Conservation (phyloP, 2,329 filamentous ascomycete species). For the Berkeleyomyces basicola region DNA sequence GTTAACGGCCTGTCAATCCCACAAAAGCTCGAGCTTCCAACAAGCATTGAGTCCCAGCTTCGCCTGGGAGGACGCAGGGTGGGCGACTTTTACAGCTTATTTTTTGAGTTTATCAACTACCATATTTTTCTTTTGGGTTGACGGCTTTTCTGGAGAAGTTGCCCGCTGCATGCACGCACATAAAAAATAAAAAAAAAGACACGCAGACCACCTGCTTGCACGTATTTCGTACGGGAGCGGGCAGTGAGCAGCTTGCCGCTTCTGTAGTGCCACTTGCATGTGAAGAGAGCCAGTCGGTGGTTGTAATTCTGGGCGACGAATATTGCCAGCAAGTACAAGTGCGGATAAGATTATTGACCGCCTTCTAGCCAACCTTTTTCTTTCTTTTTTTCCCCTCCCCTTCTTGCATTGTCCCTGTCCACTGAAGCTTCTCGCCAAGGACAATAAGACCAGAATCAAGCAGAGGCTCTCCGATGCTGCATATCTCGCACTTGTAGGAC, state of each 20-base stretch:
- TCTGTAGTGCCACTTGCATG: not conserved
- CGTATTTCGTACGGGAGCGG: not conserved
- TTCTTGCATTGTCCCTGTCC: slow-evolving; percentile 1
- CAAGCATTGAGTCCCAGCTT: not conserved
- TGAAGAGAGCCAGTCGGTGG: not conserved
- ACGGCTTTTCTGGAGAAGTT: not conserved
- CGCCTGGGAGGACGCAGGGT: not conserved
- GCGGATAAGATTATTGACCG: not conserved
- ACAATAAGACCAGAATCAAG: not conserved
- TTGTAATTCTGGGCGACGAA: too few relatives aligned
- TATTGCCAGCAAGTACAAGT: not conserved
- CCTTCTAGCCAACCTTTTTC: not conserved
- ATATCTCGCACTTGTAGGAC: not conserved
- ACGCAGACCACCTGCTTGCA: too few relatives aligned
- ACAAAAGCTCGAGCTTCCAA: not conserved
- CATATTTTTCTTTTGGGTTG: not conserved
- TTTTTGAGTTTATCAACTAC: not conserved
- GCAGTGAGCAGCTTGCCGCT: not conserved
- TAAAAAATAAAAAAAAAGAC: too few relatives aligned
- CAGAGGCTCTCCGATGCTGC: not conserved
- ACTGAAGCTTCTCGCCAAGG: not conserved
- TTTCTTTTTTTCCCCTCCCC: not conserved
- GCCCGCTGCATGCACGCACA: too few relatives aligned
- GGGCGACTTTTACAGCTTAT: not conserved
- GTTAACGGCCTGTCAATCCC: not conserved